Base-by-base conservation (phyloP, 768 basidiomycete species). In the Lactarius pseudohatsudake region DNA sequence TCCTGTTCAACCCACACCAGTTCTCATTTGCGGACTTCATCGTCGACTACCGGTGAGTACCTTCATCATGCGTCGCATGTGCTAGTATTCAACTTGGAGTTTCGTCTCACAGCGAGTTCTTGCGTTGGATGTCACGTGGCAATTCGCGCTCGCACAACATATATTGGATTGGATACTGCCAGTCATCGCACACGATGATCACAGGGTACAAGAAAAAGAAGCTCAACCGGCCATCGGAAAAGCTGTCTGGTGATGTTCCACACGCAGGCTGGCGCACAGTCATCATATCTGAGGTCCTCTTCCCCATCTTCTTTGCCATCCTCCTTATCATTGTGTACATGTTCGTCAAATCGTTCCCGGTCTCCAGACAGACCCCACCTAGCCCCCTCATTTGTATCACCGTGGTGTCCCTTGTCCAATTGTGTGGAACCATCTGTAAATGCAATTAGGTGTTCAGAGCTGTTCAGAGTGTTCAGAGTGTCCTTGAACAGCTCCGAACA, bases 201-300 rank as follows among this genome's bases (percentile, higher is more conserved):
- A 99, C 97, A 20, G 97, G 97, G n/a, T 99, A 95, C 86, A 98
- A 98, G 85, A 93, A 92, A 82, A 98, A 98, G 84, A 87, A 87
- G 71, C 86, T 99, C 7, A 97, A 97, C 26, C 91, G 94, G 74
- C 97, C 97, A 2, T 98, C 96, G 0, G 96, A 98, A 78, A 98
- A 97, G 78, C 83, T 98, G 32, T 96, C 96, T 6, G 91, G 91
- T 61, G 97, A 98, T 75, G 90, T 94, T 41, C 96, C 97, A 22
- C 88, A 96, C 56, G 97, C 96, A 11, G 85, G 86, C 45, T 96
- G 94, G 94, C 88, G 91, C 58, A 89, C 94, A 11, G 93, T 96
- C 66, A 77, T 96, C 64, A 84, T 93, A 71, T 90, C 92, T 3
- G 93, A 96, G 76, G 86, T 96, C 70, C 75, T 98, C 68, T 91